Evolutionary conservation across 805 yeast species (phyloP).

Genomic region (Ogataea ganodermae): DNA sequence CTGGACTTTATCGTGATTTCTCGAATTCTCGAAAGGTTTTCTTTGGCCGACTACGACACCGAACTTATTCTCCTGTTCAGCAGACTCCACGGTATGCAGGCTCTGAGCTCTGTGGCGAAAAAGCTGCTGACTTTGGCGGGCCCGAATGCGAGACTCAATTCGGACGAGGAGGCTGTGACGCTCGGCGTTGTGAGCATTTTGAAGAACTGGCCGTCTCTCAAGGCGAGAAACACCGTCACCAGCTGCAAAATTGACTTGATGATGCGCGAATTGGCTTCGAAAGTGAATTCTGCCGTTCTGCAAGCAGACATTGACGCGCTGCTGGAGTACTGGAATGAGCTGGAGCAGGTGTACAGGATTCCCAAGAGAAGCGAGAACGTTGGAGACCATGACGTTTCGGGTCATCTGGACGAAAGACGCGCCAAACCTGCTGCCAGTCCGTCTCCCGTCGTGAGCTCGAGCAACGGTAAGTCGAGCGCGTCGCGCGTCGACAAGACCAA

Average conservation of each 20-base stretch:
- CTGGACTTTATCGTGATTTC: conserved; percentile 65
- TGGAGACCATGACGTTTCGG: conserved; percentile 1
- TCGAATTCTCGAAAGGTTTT: conserved; percentile 66
- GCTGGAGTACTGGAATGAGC: conserved; percentile 66
- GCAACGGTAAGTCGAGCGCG: conserved; percentile 5
- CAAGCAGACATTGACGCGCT: conserved; percentile 44
- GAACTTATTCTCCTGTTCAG: conserved; percentile 60
- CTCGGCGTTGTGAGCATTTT: conserved; percentile 58
- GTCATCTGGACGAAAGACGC: conserved; percentile 29
- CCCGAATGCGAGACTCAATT: conserved; percentile 14
- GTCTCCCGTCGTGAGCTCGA: not conserved
- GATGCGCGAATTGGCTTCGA: conserved; percentile 44
- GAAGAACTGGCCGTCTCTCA: conserved; percentile 65
- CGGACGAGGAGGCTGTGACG: conserved; percentile 43
- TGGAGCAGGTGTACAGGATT: conserved; percentile 83
- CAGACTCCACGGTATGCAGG: conserved; percentile 83
- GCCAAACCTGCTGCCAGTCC: conserved; percentile 14
- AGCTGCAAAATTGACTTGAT: conserved; percentile 71
- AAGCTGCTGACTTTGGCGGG: conserved; percentile 25
- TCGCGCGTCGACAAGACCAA: conserved; percentile 16
- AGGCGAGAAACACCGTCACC: conserved; percentile 69
- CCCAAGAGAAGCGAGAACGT: conserved; percentile 54
- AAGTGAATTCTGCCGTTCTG: conserved; percentile 31
- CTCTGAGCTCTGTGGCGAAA: conserved; percentile 63
- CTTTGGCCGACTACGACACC: conserved; percentile 38